Conservation (phyloP, 2,329 filamentous ascomycete genomes). For the Nectriaceae sp. region DNA sequence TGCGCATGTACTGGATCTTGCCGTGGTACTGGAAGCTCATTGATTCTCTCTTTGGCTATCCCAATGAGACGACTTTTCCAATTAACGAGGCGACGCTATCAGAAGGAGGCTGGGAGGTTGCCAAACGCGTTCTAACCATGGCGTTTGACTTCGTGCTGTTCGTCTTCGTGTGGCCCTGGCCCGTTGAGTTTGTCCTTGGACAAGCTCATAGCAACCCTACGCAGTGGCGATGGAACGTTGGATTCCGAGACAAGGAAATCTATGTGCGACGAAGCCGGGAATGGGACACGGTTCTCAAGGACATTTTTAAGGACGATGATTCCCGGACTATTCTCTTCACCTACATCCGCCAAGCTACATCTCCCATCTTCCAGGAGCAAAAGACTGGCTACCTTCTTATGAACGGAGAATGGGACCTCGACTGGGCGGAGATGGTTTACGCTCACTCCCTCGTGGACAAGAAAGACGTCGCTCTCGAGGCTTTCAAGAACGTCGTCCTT, state of each 20-base stretch:
- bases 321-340: constrained; percentile 61
- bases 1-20: constrained; percentile 67
- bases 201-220: constrained; percentile 60
- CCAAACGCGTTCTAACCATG: constrained; percentile 64
- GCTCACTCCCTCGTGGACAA: constrained; percentile 71
- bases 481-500: constrained; percentile 71
- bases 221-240: constrained; percentile 71
- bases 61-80: constrained; percentile 68
- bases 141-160: constrained; percentile 72
- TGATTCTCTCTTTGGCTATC: constrained; percentile 63
- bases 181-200: constrained; percentile 69
- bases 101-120: constrained; percentile 57
- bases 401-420: constrained; percentile 83
- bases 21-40: constrained; percentile 74
- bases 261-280: constrained; percentile 76
- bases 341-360: constrained; percentile 68
- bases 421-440: constrained; percentile 78
- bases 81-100: constrained; percentile 56
- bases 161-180: constrained; percentile 72
- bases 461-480: constrained; percentile 60
- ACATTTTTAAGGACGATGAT: constrained; percentile 53
- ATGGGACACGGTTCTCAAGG: constrained; percentile 65
- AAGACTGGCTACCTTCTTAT: constrained; percentile 91
- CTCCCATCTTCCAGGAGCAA: constrained; percentile 63
- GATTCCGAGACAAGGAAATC: constrained; percentile 79